These are phyloP conservation scores for Zygotorulaspora danielsina DNA, from an alignment of 805 yeast genomes.

Conservation along the genomic window DNA sequence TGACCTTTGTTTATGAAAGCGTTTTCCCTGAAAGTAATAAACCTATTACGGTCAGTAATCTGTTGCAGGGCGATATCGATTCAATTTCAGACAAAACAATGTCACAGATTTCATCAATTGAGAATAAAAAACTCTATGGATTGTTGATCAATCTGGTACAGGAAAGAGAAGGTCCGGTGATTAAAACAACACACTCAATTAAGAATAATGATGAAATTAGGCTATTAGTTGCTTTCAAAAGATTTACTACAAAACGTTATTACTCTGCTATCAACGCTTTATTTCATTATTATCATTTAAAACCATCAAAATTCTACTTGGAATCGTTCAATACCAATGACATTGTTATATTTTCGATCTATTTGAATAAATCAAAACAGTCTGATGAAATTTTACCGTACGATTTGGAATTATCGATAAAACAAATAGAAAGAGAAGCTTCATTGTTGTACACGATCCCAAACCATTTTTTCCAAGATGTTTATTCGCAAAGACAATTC, in stretches of 20 bases:
- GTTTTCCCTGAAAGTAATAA: constrained; percentile 39
- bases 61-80: constrained; percentile 44
- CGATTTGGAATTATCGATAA: constrained; percentile 61
- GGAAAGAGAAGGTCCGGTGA: constrained; percentile 83
- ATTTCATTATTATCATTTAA: constrained; percentile 82
- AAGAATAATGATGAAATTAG: constrained; percentile 81
- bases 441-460: constrained; percentile 90
- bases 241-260: constrained; percentile 78
- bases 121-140: constrained; percentile 74
- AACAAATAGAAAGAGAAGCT: constrained; percentile 91
- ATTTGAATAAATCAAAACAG: constrained; percentile 61
- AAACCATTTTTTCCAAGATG: constrained; percentile 69
- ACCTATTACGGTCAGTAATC: constrained; percentile 26
- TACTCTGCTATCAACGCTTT: constrained; percentile 81
- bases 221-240: constrained; percentile 82
- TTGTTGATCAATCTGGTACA: constrained; percentile 66
- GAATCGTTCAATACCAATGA: constrained; percentile 86
- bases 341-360: constrained; percentile 78
- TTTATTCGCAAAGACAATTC: constrained; percentile 68
- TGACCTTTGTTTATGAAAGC: constrained; percentile 72
- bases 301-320: constrained; percentile 83
- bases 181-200: constrained; percentile 69
- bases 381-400: constrained; percentile 34
- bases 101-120: constrained; percentile 67
- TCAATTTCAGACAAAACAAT: constrained; percentile 76